phyloP scores from a whole-genome alignment of 495 filamentous ascomycete species.

The Parathielavia appendiculata region DNA sequence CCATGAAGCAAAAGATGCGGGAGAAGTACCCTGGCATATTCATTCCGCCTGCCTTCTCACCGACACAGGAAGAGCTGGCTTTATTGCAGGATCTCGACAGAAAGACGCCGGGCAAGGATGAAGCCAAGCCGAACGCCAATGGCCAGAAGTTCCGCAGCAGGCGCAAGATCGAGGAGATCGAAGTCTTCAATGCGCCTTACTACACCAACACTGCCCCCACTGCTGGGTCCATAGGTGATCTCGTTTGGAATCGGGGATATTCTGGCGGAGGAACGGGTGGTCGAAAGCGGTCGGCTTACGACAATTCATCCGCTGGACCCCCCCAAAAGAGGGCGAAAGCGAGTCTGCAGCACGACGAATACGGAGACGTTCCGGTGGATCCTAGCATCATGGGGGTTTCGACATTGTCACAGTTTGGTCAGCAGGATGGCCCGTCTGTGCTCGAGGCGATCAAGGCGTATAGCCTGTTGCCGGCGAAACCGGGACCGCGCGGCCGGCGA shows the following conservation, averaged over 20 bases:
- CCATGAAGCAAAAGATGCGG: constrained; percentile 39
- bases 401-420: background rate
- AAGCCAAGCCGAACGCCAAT: constrained; percentile 25
- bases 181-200: constrained; percentile 35
- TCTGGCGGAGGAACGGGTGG: background rate
- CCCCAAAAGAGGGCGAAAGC: constrained; percentile 19
- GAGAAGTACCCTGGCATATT: constrained; percentile 40
- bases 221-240: constrained; percentile 16
- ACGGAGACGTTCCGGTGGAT: constrained; percentile 18
- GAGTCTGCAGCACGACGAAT: background rate
- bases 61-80: constrained; percentile 34
- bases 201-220: constrained; percentile 26
- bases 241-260: constrained; percentile 18
- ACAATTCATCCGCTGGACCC: constrained; percentile 13
- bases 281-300: constrained; percentile 19
- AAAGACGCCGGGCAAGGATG: constrained; percentile 13
- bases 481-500: constrained; percentile 15
- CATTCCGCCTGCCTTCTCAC: constrained; percentile 42
- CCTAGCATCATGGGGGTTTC: constrained; percentile 8
- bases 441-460: constrained; percentile 31
- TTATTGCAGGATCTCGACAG: constrained; percentile 26
- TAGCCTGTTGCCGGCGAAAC: constrained; percentile 25
- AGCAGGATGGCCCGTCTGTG: constrained; percentile 22
- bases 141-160: constrained; percentile 30
- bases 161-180: constrained; percentile 31